phyloP scores from a whole-genome alignment of 2,329 filamentous ascomycete genomes.

The Penicillium italicum region DNA sequence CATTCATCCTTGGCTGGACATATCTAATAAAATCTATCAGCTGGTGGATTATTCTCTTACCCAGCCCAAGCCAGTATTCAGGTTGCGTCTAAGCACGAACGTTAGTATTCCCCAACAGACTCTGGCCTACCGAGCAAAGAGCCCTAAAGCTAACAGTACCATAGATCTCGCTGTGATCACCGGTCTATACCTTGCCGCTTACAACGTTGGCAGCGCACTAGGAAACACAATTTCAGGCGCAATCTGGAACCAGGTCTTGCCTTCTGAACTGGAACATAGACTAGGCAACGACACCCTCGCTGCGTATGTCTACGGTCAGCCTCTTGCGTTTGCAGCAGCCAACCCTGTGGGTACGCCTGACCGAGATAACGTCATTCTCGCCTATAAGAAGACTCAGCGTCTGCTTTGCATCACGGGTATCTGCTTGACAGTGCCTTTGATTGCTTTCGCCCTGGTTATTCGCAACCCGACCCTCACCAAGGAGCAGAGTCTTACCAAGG shows the following conservation, averaged over 20 bases:
- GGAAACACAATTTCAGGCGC: conserved; percentile 60
- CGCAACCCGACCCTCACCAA: conserved; percentile 47
- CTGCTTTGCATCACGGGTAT: conserved; percentile 52
- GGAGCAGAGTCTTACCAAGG: conserved; percentile 46
- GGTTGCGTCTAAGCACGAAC: conserved; percentile 50
- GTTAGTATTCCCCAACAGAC: conserved; percentile 19
- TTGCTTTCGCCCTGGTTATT: conserved; percentile 46
- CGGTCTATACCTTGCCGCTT: conserved; percentile 59
- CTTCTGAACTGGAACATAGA: conserved; percentile 41
- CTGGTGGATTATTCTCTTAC: conserved; percentile 60
- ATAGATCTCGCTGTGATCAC: conserved; percentile 60
- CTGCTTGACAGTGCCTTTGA: conserved; percentile 46
- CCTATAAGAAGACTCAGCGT: conserved; percentile 47
- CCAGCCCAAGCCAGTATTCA: conserved; percentile 52
- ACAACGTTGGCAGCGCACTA: conserved; percentile 60
- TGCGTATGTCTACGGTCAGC: conserved; percentile 40
- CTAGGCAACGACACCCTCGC: conserved; percentile 44
- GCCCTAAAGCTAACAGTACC: not conserved
- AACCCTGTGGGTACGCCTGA: conserved; percentile 47
- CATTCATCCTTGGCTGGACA: not conserved
- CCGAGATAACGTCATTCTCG: conserved; percentile 43
- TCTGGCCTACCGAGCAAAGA: not conserved
- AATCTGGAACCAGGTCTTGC: conserved; percentile 60
- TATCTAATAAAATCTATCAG: conserved; percentile 12
- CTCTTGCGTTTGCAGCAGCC: conserved; percentile 36